Base-by-base conservation (phyloP, 139 green algal genomes). In the Medakamo hakoo region DNA sequence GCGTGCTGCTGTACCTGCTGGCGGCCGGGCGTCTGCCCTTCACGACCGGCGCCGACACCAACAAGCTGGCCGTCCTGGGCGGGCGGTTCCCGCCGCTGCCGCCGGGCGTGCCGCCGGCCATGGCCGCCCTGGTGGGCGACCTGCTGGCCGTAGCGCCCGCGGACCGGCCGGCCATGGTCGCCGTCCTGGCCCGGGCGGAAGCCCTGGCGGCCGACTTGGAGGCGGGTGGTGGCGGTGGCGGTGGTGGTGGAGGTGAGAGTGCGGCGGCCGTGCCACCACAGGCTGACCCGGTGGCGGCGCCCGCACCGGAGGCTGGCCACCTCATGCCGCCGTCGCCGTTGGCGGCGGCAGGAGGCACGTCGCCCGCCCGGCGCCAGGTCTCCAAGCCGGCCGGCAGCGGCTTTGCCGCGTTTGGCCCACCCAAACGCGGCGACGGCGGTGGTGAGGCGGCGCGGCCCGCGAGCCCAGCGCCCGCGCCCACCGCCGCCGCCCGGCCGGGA, bases 31-130 rank as follows among this genome's bases (percentile, higher is more conserved):
- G 81, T 63, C 77, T 95, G 72, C 83, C 88, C 0, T 95, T 93
- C 64, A 70, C 76, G 14, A 78, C 71, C 1, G 85, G 92, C 30
- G 73, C 70, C 56, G n/a, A n/a, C n/a, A n/a, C n/a, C n/a, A n/a
- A n/a, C n/a, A 91, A 92, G 76, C 79, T 94, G 49, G 68, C 82
- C 55, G 74, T 95, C 21, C 60, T 95, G 29, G 86, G 88, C 63
- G 85, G 78, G 3, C 82, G 79, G 24, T 85, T 78, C 68, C 40
- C 40, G 9, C 9, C 40, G 40, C 40, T 52, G 40, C 40, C 40
- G 40, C 40, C 40, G 40, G 9, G 40, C 40, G 40, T 52, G 40
- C 40, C 40, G 40, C 40, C 40, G 9, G 9, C 40, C 9, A 16
- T 52, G 9, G 40, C 40, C 9, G 40, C 40, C 40, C 9, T 16